Conservation (phyloP, 2,329 filamentous ascomycete species). For the Nigrospora oryzae region DNA sequence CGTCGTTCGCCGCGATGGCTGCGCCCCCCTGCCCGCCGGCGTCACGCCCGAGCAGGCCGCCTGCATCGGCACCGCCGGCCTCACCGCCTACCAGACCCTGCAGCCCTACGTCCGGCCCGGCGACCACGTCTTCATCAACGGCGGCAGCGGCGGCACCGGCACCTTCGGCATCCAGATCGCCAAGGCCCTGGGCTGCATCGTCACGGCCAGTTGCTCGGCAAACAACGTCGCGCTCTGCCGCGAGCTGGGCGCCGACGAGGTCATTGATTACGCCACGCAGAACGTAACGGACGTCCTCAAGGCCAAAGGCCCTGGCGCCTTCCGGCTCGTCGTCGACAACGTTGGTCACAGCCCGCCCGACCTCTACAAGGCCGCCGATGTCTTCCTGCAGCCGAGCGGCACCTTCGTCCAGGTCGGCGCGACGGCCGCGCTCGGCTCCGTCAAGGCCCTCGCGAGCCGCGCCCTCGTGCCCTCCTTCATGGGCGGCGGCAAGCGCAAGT, state of each 20-base stretch:
- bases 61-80: slow-evolving; percentile 33
- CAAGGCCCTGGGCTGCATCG: slow-evolving; percentile 49
- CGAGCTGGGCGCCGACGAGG: slow-evolving; percentile 49
- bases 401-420: slow-evolving; percentile 45
- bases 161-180: slow-evolving; percentile 55
- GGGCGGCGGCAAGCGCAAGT: slow-evolving; percentile 31
- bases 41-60: slow-evolving; percentile 31
- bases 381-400: slow-evolving; percentile 39
- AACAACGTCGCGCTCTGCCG: slow-evolving; percentile 48
- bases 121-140: slow-evolving; percentile 55
- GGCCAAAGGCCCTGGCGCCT: slow-evolving; percentile 33
- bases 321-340: slow-evolving; percentile 48
- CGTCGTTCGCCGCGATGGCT: slow-evolving; percentile 15
- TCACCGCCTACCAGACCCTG: slow-evolving; percentile 39
- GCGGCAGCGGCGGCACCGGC: slow-evolving; percentile 54
- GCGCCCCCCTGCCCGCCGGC: slow-evolving; percentile 31
- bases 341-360: slow-evolving; percentile 34
- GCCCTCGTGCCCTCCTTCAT: slow-evolving; percentile 22
- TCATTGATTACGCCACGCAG: slow-evolving; percentile 48
- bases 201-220: slow-evolving; percentile 50
- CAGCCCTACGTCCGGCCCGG: slow-evolving; percentile 30
- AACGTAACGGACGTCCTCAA: slow-evolving; percentile 38
- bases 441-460: slow-evolving; percentile 12
- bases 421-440: slow-evolving; percentile 10
- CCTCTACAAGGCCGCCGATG: slow-evolving; percentile 43